phyloP scores from a whole-genome alignment of 495 filamentous ascomycete species.

The Lophiotrema nucula region DNA sequence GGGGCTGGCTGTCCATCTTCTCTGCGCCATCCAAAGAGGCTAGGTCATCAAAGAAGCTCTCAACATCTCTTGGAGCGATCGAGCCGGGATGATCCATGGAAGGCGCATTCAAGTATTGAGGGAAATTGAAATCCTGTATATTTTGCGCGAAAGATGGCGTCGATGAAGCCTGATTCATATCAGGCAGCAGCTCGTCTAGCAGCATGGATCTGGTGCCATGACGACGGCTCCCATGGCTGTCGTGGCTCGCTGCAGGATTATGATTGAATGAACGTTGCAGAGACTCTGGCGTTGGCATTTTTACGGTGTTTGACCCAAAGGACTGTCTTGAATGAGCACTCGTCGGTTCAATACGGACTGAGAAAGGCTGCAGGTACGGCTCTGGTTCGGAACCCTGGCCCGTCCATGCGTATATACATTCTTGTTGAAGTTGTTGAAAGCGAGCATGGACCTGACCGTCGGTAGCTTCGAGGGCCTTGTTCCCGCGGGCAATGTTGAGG shows the following conservation, averaged over 20 bases:
- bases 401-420: not conserved
- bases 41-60: constrained; percentile 36
- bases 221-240: not conserved
- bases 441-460: not conserved
- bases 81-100: constrained; percentile 13
- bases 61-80: constrained; percentile 14
- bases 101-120: not conserved
- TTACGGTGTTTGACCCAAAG: not conserved
- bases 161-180: constrained; percentile 11
- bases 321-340: not conserved
- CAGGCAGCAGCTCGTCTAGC: constrained; percentile 23
- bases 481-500: not conserved
- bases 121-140: not conserved
- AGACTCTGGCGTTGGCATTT: constrained; percentile 22
- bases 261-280: constrained; percentile 9
- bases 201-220: constrained; percentile 5
- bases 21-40: constrained; percentile 35
- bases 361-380: too few species aligned
- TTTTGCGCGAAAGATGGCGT: not conserved
- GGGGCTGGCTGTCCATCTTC: constrained; percentile 29
- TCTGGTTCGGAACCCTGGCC: too few species aligned
- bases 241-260: not conserved
- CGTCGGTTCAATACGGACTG: not conserved
- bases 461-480: not conserved
- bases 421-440: constrained; percentile 2